Conservation (phyloP, 352 stramenopile species). For the Saprolegnia parasitica region DNA sequence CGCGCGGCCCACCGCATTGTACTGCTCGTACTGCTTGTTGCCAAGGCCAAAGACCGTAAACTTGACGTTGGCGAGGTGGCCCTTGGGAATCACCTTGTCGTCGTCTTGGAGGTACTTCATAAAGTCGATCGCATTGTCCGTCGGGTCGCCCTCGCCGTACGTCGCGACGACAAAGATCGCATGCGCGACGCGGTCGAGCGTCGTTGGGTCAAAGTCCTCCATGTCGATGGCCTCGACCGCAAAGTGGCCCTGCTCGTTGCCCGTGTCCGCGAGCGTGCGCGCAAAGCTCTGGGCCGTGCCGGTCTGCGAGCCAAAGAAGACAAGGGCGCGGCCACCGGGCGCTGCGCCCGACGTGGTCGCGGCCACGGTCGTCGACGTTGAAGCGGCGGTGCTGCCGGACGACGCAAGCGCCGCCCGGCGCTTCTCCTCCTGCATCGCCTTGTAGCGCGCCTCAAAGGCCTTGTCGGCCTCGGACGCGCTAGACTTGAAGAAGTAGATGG, state of each 20-base stretch:
- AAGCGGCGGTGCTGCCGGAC: neutral
- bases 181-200: conserved; percentile 44
- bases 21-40: conserved; percentile 98
- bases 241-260: conserved; percentile 76
- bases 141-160: conserved; percentile 97
- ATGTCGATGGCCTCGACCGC: conserved; percentile 88
- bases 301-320: conserved; percentile 97
- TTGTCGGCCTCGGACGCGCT: conserved; percentile 7
- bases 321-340: conserved; percentile 71
- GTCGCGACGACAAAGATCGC: conserved; percentile 96
- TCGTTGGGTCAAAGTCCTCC: conserved; percentile 88
- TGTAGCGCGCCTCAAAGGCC: conserved; percentile 20
- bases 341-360: conserved; percentile 37
- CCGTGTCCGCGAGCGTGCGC: conserved; percentile 89
- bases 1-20: conserved; percentile 93
- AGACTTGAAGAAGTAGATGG: conserved; percentile 11
- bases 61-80: conserved; percentile 55
- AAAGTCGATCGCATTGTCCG: conserved; percentile 95
- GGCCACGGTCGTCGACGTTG: neutral
- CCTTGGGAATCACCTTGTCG: conserved; percentile 29
- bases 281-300: conserved; percentile 97
- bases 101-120: conserved; percentile 87
- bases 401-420: conserved; percentile 2
- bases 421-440: conserved; percentile 25
- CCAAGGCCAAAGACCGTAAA: conserved; percentile 97